Base-by-base conservation (phyloP, 139 green algal species). In the Chlorella sp. region DNA sequence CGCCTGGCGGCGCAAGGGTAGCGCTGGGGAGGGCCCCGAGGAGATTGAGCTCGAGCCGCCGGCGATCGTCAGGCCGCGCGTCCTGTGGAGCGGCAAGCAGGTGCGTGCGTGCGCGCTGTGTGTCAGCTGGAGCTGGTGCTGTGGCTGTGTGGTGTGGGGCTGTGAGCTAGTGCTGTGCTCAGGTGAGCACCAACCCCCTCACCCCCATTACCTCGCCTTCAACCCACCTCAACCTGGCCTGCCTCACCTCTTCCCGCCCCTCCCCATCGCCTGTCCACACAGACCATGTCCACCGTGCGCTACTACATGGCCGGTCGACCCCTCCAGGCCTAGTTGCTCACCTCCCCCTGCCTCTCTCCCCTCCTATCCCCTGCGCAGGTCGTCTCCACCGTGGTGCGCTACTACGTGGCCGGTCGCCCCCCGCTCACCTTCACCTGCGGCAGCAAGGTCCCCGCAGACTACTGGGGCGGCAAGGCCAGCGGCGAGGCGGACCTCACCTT, bases 61-160 rank as follows among this genome's bases (percentile, higher is more conserved):
- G 0, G 80, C 91, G 23, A 73, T 98, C 26, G 42, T 93, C 1
- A 94, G 94, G 75, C 95, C 95, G 20, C 69, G 70, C 2, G 62
- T 60, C 32, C 77, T 97, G 42, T 99, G 93, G 93, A 97, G 91
- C 0, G 95, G 94, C 36, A 98, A 99, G 87, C 93, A 98, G 88
- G 77, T 83, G 36, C 29, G 71, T 4, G 24, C 6, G 3, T 29
- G 33, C 3, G 42, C 10, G 17, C 42, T 55, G 42, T 17, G n/a
- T n/a, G n/a, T n/a, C n/a, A n/a, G n/a, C n/a, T n/a, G n/a, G n/a
- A n/a, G n/a, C n/a, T n/a, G n/a, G n/a, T n/a, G n/a, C n/a, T n/a
- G n/a, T n/a, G n/a, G n/a, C n/a, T n/a, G n/a, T n/a, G n/a, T n/a
- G n/a, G n/a, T n/a, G n/a, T n/a, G n/a, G n/a, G n/a, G n/a, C n/a